Base-by-base conservation (phyloP, 495 filamentous ascomycete genomes). In the Elasticomyces elasticus region DNA sequence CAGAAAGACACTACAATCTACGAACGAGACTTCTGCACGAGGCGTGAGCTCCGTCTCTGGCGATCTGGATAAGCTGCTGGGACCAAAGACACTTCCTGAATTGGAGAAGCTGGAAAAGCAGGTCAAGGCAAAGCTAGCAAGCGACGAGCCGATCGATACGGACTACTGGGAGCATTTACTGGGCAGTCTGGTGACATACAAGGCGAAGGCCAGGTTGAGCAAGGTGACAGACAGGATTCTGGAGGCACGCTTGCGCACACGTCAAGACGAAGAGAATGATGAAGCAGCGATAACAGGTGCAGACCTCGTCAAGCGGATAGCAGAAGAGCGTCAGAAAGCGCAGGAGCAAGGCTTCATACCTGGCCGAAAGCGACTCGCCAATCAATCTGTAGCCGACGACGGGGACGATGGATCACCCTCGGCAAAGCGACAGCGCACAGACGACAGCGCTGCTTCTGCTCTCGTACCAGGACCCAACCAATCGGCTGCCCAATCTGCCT, bases 101-200 rank as follows among this genome's bases (percentile, higher is more conserved):
- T 75, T 98, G 5, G 81, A 89, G 65, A 75, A 74, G 20, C 74
- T 98, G 24, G 92, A 97, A 70, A 77, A 73, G 49, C 89, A 95
- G 67, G 90, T 98, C 60, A 79, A 77, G 58, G 71, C 72, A 9
- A 98, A 97, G 68, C 67, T 98, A 35, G 75, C 83, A 38, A 92
- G 87, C 12, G 83, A 94, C 58, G 89, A 96, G 65, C 84, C 86
- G 10, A 89, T 97, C 63, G 94, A 98, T 71, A 87, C 84, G 3
- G 92, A 98, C 66, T 98, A 97, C 67, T 98, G 92, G 92, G 89
- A 94, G 60, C 86, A 94, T 62, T 76, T 98, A 1, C 74, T 97
- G 44, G 80, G 83, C 58, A 94, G 84, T 63, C 71, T 98, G 37
- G 74, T 83, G 13, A 81, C 94, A 2, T 95, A 85, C 81, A 97